phyloP scores from a whole-genome alignment of 78 protist species.

The Cyanophora paradoxa region DNA sequence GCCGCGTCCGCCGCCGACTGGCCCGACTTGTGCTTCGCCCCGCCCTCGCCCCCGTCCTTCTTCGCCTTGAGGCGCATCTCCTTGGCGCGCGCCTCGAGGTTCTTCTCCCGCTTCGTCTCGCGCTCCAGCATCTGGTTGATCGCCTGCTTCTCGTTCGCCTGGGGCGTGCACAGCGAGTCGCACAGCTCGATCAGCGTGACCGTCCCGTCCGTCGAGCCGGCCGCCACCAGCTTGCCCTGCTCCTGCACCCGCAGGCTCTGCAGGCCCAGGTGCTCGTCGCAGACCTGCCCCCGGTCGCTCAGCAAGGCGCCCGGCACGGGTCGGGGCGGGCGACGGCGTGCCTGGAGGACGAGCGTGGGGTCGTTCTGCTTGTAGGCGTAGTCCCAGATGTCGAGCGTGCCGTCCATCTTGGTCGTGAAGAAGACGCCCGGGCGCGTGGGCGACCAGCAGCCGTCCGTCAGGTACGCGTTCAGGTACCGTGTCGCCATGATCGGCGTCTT shows the following conservation, averaged over 20 bases:
- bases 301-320: background rate
- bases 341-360: conserved; percentile 50
- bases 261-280: conserved; percentile 32
- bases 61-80: conserved; percentile 31
- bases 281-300: conserved; percentile 1
- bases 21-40: no score
- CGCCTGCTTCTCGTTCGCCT: conserved; percentile 43
- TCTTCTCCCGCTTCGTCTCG: conserved; percentile 54
- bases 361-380: conserved; percentile 47
- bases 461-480: conserved; percentile 42
- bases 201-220: conserved; percentile 58
- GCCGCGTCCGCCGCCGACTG: no score
- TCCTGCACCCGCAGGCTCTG: conserved; percentile 29
- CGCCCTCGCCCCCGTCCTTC: conserved; percentile 10
- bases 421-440: conserved; percentile 68
- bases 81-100: conserved; percentile 45
- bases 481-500: conserved; percentile 53
- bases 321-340: background rate
- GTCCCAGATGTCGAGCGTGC: conserved; percentile 76
- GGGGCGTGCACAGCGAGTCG: conserved; percentile 5
- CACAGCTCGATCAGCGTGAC: conserved; percentile 50
- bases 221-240: conserved; percentile 42
- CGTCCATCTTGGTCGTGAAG: conserved; percentile 65
- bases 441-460: conserved; percentile 68
- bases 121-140: conserved; percentile 14